Percentiles rank a stretch among this genome's conserved stretches.
These are phyloP conservation scores for Pneumocystis sp. DNA, from an alignment of 1,139 yeast species.

Conservation along the genomic window DNA sequence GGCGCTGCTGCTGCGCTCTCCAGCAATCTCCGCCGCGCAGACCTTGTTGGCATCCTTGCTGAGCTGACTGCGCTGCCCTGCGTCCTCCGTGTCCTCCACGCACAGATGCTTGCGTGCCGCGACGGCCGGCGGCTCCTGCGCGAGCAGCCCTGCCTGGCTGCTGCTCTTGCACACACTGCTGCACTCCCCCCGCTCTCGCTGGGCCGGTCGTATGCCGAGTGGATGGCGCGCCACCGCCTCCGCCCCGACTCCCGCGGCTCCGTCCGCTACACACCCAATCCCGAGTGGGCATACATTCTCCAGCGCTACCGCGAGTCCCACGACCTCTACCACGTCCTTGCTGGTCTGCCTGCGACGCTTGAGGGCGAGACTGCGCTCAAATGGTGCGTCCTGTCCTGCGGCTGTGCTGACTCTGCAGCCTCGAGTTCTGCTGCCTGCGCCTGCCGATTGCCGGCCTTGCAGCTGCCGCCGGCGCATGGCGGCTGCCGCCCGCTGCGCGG, in stretches of 20 bases:
- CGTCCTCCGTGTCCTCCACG: slow-evolving; percentile 47
- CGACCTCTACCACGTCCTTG: slow-evolving; percentile 86
- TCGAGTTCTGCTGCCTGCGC: too few relatives aligned
- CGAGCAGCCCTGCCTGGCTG: slow-evolving; percentile 63
- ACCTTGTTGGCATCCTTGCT: slow-evolving; percentile 82
- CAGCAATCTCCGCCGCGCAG: slow-evolving; percentile 31
- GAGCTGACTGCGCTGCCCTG: slow-evolving; percentile 74
- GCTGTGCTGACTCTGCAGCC: background rate
- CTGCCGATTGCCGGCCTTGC: background rate
- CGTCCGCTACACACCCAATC: too few relatives aligned
- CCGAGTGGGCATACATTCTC: slow-evolving; percentile 78
- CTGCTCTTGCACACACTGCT: slow-evolving; percentile 39
- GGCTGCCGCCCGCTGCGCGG: slow-evolving; percentile 16
- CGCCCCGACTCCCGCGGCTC: slow-evolving; percentile 88
- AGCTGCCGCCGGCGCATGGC: background rate
- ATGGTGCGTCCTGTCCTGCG: too few relatives aligned
- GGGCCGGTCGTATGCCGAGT: slow-evolving; percentile 61
- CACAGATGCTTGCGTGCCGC: slow-evolving; percentile 58
- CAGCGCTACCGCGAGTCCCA: slow-evolving; percentile 93
- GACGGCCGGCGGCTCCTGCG: slow-evolving; percentile 62
- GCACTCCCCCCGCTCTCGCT: slow-evolving; percentile 54
- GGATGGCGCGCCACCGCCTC: slow-evolving; percentile 83
- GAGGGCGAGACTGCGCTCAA: slow-evolving; percentile 94
- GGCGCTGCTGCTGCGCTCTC: background rate
- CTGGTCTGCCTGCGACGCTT: slow-evolving; percentile 76